Conservation (phyloP, 768 basidiomycete species). For the Leucocoprinus birnbaumii region DNA sequence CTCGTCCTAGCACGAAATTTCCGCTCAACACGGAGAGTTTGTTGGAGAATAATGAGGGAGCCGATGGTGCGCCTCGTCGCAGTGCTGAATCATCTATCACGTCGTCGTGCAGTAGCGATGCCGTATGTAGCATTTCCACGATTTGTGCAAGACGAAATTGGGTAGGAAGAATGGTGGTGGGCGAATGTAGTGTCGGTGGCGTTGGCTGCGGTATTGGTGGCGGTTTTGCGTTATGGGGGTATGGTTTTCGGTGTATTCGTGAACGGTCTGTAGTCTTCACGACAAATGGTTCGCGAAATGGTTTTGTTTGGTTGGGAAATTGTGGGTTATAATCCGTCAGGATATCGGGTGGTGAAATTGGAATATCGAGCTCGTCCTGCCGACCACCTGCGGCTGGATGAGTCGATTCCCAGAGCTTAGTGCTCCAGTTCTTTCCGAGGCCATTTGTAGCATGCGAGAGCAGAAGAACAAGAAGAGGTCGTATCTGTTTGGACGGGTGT, state of each 20-base stretch:
- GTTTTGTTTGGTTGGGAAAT: constrained; percentile 59
- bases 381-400: constrained; percentile 46
- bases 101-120: constrained; percentile 94
- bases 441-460: constrained; percentile 91
- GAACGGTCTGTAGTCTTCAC: constrained; percentile 28
- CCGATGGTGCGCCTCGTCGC: constrained; percentile 74
- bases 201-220: constrained; percentile 8
- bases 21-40: constrained; percentile 87
- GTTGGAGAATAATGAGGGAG: constrained; percentile 82
- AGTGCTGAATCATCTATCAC: constrained; percentile 85
- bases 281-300: constrained; percentile 45
- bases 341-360: constrained; percentile 70
- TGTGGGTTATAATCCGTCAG: constrained; percentile 89
- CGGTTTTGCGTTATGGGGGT: constrained; percentile 19
- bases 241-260: constrained; percentile 26
- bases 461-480: constrained; percentile 84
- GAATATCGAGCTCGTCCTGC: constrained; percentile 61
- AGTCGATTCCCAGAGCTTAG: constrained; percentile 53
- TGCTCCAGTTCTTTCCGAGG: constrained; percentile 59
- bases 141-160: constrained; percentile 91
- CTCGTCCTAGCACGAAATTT: constrained; percentile 87
- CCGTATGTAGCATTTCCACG: constrained; percentile 96
- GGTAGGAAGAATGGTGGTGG: constrained; percentile 61
- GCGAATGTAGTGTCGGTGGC: constrained; percentile 9
- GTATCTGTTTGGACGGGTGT: constrained; percentile 86